These are phyloP conservation scores for Arachis hypogaea DNA, from an alignment of 306 rosid species.

Conservation along the genomic window DNA sequence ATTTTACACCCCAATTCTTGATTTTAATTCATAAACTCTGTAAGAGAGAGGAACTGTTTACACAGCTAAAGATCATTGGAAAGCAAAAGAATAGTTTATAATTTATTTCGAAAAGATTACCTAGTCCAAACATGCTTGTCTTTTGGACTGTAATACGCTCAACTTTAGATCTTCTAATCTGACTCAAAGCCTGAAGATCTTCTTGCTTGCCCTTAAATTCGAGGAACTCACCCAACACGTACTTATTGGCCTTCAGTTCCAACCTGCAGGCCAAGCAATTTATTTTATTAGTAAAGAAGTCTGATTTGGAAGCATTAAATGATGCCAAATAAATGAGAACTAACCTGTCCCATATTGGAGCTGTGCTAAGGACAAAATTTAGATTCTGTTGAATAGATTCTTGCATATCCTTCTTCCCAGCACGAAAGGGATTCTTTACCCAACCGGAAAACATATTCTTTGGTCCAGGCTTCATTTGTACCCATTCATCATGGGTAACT, in stretches of 20 bases:
- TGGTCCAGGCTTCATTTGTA: slow-evolving; percentile 66
- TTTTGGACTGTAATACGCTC: slow-evolving; percentile 62
- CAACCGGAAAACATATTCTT: slow-evolving; percentile 64
- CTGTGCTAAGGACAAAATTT: slow-evolving; percentile 67
- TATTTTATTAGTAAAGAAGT: slow-evolving; percentile 29
- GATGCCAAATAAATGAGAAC: slow-evolving; percentile 41
- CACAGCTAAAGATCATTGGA: slow-evolving; percentile 7
- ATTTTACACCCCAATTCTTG: slow-evolving; percentile 15
- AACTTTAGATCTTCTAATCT: slow-evolving; percentile 83
- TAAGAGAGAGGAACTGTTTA: not conserved
- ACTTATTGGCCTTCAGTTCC: slow-evolving; percentile 80
- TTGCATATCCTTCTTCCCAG: slow-evolving; percentile 72
- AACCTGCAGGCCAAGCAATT: slow-evolving; percentile 54
- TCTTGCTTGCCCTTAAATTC: slow-evolving; percentile 91
- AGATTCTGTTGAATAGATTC: slow-evolving; percentile 71
- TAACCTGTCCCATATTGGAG: slow-evolving; percentile 98
- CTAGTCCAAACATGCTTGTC: slow-evolving; percentile 95
- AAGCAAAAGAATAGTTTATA: slow-evolving; percentile 7
- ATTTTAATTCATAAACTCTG: slow-evolving; percentile 3
- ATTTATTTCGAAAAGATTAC: slow-evolving; percentile 52
- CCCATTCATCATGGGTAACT: slow-evolving; percentile 73
- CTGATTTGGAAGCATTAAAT: slow-evolving; percentile 9
- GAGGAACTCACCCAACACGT: slow-evolving; percentile 81
- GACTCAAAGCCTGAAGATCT: slow-evolving; percentile 66
- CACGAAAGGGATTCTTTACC: slow-evolving; percentile 67